Conservation (phyloP, 176 grass and related monocot species). For the Zea luxurians region DNA sequence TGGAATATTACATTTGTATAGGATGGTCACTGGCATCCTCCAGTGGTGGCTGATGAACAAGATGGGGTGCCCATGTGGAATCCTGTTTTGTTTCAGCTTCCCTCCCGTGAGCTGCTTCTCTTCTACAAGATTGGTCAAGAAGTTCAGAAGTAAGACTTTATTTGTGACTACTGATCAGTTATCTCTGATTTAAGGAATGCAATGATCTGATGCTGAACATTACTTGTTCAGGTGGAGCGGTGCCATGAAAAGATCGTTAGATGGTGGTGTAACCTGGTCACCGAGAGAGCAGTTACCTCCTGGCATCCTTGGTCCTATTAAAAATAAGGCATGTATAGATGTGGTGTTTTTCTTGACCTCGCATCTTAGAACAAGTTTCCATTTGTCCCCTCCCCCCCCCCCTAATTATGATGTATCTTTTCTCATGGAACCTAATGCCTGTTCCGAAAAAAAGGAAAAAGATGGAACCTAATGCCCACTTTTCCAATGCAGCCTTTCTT, state of each 20-base stretch:
- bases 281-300: constrained; percentile 81
- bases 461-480: neutral
- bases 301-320: constrained; percentile 94
- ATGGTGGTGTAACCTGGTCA: constrained; percentile 82
- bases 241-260: constrained; percentile 85
- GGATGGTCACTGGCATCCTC: constrained; percentile 76
- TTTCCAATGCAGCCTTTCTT: constrained; percentile 67
- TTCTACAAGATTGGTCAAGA: constrained; percentile 98
- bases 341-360: neutral
- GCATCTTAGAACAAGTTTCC: constrained; percentile 20
- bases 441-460: neutral
- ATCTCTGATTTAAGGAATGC: neutral
- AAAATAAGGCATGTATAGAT: constrained; percentile 76
- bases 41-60: constrained; percentile 73
- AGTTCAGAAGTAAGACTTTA: constrained; percentile 68
- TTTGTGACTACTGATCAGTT: neutral
- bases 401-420: neutral
- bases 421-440: neutral
- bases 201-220: constrained; percentile 19
- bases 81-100: constrained; percentile 91
- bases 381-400: neutral
- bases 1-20: constrained; percentile 39
- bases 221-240: constrained; percentile 76
- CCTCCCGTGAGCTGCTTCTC: constrained; percentile 79
- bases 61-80: constrained; percentile 89